A percentile compares a stretch with the other conserved stretches of the same genome.
These are phyloP conservation scores for maize (Zea mays) DNA, from an alignment of 176 grass and related monocot species.

Conservation along the genomic window DNA sequence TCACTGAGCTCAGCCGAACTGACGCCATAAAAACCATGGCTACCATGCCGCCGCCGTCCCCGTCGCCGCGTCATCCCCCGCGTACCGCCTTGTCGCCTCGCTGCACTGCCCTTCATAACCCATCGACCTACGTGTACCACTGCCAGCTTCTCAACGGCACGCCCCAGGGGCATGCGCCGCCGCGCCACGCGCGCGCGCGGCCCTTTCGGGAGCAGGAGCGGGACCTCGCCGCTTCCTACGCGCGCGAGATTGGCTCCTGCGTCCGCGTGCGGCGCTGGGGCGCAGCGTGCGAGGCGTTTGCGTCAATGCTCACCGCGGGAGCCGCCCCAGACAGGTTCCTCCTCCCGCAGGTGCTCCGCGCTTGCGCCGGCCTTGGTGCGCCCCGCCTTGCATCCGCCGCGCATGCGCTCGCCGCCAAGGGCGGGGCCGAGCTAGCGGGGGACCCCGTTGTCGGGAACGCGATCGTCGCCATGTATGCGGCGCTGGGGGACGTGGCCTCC, in stretches of 20 bases:
- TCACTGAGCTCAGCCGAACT: constrained; percentile 30
- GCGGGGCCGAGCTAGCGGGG: constrained; percentile 16
- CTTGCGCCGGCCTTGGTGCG: constrained; percentile 49
- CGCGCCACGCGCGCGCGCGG: constrained; percentile 18
- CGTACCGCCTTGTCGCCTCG: constrained; percentile 30
- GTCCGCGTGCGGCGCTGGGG: constrained; percentile 49
- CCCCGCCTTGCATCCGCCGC: constrained; percentile 37
- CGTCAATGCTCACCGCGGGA: constrained; percentile 48
- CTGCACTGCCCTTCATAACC: constrained; percentile 24
- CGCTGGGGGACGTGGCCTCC: constrained; percentile 48
- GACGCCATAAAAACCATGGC: constrained; percentile 53
- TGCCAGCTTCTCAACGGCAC: constrained; percentile 27
- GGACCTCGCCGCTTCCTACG: constrained; percentile 33
- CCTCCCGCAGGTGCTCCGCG: constrained; percentile 65
- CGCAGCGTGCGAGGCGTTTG: constrained; percentile 48
- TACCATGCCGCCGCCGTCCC: constrained; percentile 22
- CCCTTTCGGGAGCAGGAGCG: background rate
- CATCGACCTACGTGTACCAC: background rate
- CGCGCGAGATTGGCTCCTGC: constrained; percentile 48
- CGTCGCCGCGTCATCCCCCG: background rate
- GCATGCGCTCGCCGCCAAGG: constrained; percentile 51
- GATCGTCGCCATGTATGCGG: constrained; percentile 60
- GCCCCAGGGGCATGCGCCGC: constrained; percentile 22
- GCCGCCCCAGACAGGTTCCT: constrained; percentile 60
- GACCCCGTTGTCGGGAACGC: constrained; percentile 63